A percentile compares a stretch with the other conserved stretches of the same genome.
phyloP scores from a whole-genome alignment of 139 green algal genomes.

The Chlamydomonas urium region DNA sequence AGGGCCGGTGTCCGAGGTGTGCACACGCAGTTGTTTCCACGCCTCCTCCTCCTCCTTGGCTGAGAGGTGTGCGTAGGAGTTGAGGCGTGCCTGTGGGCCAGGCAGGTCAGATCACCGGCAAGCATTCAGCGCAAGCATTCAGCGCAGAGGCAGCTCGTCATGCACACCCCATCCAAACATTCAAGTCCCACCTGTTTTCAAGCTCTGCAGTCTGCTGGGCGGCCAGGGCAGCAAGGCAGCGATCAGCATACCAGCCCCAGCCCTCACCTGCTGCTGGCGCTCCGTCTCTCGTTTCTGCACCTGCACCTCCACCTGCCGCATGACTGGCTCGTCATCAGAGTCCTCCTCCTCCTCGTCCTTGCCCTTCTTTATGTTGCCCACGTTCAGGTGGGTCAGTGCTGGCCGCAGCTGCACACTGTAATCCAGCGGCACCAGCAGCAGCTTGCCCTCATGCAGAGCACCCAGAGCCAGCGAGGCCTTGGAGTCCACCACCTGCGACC shows the following conservation, averaged over 20 bases:
- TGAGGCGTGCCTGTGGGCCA: conserved; percentile 26
- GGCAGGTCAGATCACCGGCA: too few relatives aligned
- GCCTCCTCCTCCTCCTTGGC: conserved; percentile 41
- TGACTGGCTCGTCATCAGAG: conserved; percentile 7
- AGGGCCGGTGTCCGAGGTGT: conserved; percentile 7
- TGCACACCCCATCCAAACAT: too few relatives aligned
- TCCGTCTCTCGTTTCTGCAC: conserved; percentile 78
- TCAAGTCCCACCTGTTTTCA: too few relatives aligned
- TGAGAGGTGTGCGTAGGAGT: conserved; percentile 38
- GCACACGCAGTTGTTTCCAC: conserved; percentile 23
- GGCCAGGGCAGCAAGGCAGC: too few relatives aligned
- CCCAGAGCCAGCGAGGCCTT: conserved; percentile 50
- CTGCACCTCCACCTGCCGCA: conserved; percentile 50
- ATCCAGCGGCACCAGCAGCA: conserved; percentile 76
- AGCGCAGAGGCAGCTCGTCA: too few relatives aligned
- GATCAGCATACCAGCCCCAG: neutral
- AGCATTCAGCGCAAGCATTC: too few relatives aligned
- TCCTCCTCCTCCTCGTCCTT: conserved; percentile 6
- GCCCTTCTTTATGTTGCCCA: conserved; percentile 10
- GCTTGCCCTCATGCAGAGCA: conserved; percentile 49
- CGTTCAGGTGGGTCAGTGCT: conserved; percentile 63
- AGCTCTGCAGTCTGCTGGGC: too few relatives aligned
- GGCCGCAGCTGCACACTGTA: conserved; percentile 78
- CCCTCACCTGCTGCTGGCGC: conserved; percentile 62
- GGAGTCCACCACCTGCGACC: conserved; percentile 44